Evolutionary conservation across 169 alveolate genomes (phyloP), one percentile per base, ranked within the genome.

Genomic region (Plasmodium gallinaceum): DNA sequence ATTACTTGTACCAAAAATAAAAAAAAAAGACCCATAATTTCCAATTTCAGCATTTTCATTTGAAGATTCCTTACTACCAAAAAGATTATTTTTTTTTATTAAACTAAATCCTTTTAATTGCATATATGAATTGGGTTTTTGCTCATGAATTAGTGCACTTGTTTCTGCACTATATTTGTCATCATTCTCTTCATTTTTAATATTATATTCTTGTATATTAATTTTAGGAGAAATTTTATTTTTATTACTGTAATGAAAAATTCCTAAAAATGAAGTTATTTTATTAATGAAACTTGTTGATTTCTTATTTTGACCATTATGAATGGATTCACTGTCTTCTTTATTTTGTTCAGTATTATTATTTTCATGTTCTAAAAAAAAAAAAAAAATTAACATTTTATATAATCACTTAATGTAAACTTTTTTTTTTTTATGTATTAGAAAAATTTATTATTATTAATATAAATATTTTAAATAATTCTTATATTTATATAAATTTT

Each of bases 1-100:
- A 75, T 92, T 92, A 58, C 93, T 42, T 26, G 71, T 73, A 20
- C 85, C 91, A 69, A 83, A 83, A 54, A 83, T 83, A 70, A 69
- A 54, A 51, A 68, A 83, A 58, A 83, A 83, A 2, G 91, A 68
- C 1, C 91, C 91, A 18, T 42, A 68, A 42, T 69, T 83, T n/a
- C 91, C 91, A n/a, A 66, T 83, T 61, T 83, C 66, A n/a, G 18
- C 57, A 83, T 83, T 42, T 22, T 66, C 86, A 39, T 61, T 83
- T 51, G 80, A 12, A 14, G 26, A 57, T 20, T 51, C 80, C 45
- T 83, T 69, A 0, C 65, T 73, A 9, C 74, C 72, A 10, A 58
- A 20, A 51, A 83, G 69, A 60, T 52, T 51, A 42, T 22, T 54
- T 18, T 22, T 37, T 7, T 32, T 26, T 43, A 18, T 8, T 43